phyloP scores from a whole-genome alignment of 495 filamentous ascomycete species.

The Neurospora sp. region DNA sequence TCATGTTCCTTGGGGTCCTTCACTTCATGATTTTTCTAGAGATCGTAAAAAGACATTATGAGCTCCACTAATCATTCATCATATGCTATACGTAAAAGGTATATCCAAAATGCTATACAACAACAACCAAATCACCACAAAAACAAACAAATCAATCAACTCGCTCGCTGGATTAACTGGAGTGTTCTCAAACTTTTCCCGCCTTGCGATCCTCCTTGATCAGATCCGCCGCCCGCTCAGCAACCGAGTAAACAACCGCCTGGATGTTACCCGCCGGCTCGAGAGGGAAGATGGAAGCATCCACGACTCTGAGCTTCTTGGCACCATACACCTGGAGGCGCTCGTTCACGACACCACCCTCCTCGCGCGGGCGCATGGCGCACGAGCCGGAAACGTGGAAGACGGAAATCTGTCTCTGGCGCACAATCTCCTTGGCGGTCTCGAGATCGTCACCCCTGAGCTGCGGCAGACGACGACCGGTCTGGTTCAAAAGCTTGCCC shows the following conservation, averaged over 20 bases:
- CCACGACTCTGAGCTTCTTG: slow-evolving; percentile 37
- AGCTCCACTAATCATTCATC: not conserved
- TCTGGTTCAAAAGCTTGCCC: slow-evolving; percentile 22
- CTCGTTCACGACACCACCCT: slow-evolving; percentile 33
- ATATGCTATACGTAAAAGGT: not conserved
- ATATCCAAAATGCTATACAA: not conserved
- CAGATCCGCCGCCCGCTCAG: slow-evolving; percentile 44
- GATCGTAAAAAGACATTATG: not conserved
- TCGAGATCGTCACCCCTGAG: slow-evolving; percentile 21
- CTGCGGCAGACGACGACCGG: slow-evolving; percentile 17
- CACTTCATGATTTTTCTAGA: not conserved
- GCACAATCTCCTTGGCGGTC: slow-evolving; percentile 25
- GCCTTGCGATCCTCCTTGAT: slow-evolving; percentile 31
- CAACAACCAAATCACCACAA: not conserved
- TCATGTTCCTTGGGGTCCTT: not conserved
- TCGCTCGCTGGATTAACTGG: not conserved
- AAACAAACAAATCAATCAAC: not conserved
- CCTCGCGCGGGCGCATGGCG: slow-evolving; percentile 25
- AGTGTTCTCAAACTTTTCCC: not conserved
- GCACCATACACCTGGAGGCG: slow-evolving; percentile 40
- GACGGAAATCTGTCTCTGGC: slow-evolving; percentile 26
- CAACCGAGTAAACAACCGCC: slow-evolving; percentile 43
- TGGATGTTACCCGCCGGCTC: slow-evolving; percentile 39
- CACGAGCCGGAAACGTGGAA: slow-evolving; percentile 30
- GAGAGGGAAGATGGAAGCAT: slow-evolving; percentile 46